Conservation (phyloP, 495 filamentous ascomycete genomes). For the Penicillium herquei region DNA sequence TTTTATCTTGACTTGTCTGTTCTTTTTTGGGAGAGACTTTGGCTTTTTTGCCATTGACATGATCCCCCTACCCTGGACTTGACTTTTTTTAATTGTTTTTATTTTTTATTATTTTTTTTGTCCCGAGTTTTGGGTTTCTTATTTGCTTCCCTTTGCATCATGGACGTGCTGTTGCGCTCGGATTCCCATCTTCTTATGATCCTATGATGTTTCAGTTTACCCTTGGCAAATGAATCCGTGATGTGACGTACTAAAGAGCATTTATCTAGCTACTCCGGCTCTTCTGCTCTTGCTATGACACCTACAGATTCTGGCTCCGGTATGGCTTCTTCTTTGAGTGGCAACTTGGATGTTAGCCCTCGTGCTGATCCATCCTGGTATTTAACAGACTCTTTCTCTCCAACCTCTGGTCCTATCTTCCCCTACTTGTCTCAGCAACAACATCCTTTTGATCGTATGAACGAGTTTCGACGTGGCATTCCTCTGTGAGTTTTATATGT, state of each 20-base stretch:
- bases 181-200: conserved; percentile 7
- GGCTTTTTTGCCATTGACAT: conserved; percentile 8
- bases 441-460: conserved; percentile 41
- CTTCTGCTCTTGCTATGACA: conserved; percentile 45
- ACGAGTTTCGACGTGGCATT: conserved; percentile 42
- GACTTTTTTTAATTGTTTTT: conserved; percentile 3
- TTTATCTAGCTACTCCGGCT: conserved; percentile 38
- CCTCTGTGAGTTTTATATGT: conserved; percentile 37
- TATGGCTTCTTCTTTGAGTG: conserved; percentile 21
- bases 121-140: conserved; percentile 4
- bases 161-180: conserved; percentile 15
- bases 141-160: conserved; percentile 7
- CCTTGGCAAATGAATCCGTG: conserved; percentile 2
- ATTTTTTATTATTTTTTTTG: conserved; percentile 1
- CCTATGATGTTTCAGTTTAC: neutral
- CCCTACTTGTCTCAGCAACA: conserved; percentile 34
- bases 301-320: conserved; percentile 49
- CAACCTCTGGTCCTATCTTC: conserved; percentile 36
- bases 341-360: neutral
- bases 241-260: conserved; percentile 25
- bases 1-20: conserved; percentile 20
- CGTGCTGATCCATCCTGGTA: conserved; percentile 16
- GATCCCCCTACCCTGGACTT: conserved; percentile 1
- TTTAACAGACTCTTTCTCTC: conserved; percentile 41
- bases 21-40: conserved; percentile 4